These are phyloP conservation scores for Parastagonospora nodorum DNA, from an alignment of 2,329 filamentous ascomycete genomes.

Conservation along the genomic window DNA sequence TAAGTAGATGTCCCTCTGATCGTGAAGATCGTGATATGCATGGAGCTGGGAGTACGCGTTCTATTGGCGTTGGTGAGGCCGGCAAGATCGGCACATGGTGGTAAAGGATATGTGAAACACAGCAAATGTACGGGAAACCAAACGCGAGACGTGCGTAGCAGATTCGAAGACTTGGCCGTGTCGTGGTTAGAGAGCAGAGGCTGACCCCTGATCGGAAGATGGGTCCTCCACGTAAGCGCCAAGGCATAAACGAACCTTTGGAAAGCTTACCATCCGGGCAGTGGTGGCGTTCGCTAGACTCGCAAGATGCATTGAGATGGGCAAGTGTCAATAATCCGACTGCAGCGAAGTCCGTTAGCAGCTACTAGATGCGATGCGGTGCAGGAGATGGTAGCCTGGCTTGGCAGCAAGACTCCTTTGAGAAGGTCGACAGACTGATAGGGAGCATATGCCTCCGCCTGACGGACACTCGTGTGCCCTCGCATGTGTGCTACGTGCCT, in stretches of 20 bases:
- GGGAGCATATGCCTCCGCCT: background rate
- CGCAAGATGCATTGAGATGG: background rate
- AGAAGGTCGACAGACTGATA: background rate
- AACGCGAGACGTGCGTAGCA: background rate
- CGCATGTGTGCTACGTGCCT: slow-evolving; percentile 9
- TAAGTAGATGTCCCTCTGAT: background rate
- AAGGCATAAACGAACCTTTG: slow-evolving; percentile 4
- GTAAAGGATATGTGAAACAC: background rate
- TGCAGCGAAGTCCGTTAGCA: background rate
- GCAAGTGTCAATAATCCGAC: background rate
- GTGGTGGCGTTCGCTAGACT: slow-evolving; percentile 1
- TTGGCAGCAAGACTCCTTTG: background rate
- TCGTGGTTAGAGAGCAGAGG: background rate
- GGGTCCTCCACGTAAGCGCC: slow-evolving; percentile 15
- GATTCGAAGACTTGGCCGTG: background rate
- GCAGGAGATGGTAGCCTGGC: background rate
- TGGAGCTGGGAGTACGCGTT: background rate
- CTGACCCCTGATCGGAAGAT: background rate
- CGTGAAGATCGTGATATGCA: no score
- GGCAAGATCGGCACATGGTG: background rate
- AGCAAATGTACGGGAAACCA: background rate
- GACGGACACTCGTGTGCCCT: background rate
- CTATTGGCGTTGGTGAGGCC: background rate
- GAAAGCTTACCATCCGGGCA: background rate
- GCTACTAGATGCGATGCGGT: background rate